Base-by-base conservation (phyloP, 306 rosid genomes). In the Lathyrus tuberosus region DNA sequence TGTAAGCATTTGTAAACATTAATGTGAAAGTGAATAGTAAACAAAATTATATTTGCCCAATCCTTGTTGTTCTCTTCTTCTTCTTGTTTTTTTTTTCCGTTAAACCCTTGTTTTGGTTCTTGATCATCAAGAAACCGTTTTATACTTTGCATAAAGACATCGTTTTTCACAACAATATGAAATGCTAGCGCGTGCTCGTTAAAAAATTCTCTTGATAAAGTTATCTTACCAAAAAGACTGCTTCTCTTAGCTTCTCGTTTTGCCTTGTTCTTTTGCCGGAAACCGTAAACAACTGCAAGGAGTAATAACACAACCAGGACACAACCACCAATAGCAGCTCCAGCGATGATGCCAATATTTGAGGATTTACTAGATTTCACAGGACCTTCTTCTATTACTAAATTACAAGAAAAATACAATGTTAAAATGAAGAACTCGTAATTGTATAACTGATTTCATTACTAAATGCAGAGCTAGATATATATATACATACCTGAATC, bases 281-380 rank as follows among this genome's bases (percentile, higher is more conserved):
- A 40, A 67, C 82, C 90, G 80, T 81, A 92, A 70, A 75, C 69
- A 43, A 76, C 82, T 38, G 79, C 83, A 67, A 86, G 76, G 67
- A 80, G 28, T 64, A 86, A 54, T 37, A 82, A 38, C 43, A 89
- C 56, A 70, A 89, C 20, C 44, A 89, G 77, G 68, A 79, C 73
- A 13, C 78, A 20, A 74, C 95, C 89, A 48, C 95, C 96, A 31
- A 15, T 84, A 35, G 79, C 79, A 67, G 83, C 94, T 68, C 97
- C 96, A 67, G 86, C 78, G 70, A 84, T 82, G 56, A 87, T 37
- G 15, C 76, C 84, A 10, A 31, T 53, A 46, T 73, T 76, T 49
- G 73, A 62, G 43, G 84, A 80, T 72, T 82, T 83, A 41, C 74
- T n/a, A 11, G 76, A 37, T 5, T 37, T 46, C 11, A 3, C 52